A percentile compares a stretch with the other conserved stretches of the same genome.
These are phyloP conservation scores for Aspergillus asperescens DNA, from an alignment of 495 filamentous ascomycete species.

Conservation along the genomic window DNA sequence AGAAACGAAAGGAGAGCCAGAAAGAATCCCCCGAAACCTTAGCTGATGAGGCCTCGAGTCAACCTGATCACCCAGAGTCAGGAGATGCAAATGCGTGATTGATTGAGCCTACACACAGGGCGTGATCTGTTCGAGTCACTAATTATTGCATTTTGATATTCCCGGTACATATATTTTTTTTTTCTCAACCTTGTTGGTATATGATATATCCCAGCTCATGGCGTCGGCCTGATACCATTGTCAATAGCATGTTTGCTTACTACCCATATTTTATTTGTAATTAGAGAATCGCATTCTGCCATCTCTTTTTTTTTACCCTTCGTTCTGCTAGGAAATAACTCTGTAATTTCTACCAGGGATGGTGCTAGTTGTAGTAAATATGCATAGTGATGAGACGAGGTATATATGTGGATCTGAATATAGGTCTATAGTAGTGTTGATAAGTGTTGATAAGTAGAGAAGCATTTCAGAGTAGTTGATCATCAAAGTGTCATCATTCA, in stretches of 20 bases:
- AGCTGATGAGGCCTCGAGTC: neutral
- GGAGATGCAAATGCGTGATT: neutral
- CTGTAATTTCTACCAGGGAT: too few relatives aligned
- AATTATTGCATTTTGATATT: neutral
- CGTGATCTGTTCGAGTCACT: neutral
- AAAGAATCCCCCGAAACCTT: neutral
- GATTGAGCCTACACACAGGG: neutral
- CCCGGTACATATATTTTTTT: constrained; percentile 11
- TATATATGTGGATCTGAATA: neutral
- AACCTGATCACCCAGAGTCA: neutral
- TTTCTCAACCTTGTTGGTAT: neutral
- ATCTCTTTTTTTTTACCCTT: neutral
- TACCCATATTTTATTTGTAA: constrained; percentile 2
- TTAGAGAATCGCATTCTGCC: neutral
- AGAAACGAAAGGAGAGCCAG: constrained; percentile 10
- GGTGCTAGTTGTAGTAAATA: neutral
- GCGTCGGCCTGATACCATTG: constrained; percentile 9
- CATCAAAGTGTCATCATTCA: too few relatives aligned
- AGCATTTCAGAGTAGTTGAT: too few relatives aligned
- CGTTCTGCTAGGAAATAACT: neutral
- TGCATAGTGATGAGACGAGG: neutral
- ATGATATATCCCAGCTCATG: neutral
- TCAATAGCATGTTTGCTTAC: constrained; percentile 3
- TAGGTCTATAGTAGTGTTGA: too few relatives aligned
- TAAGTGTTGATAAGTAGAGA: too few relatives aligned